These are phyloP conservation scores for Bacidia rubella DNA, from an alignment of 495 filamentous ascomycete genomes.

Conservation along the genomic window DNA sequence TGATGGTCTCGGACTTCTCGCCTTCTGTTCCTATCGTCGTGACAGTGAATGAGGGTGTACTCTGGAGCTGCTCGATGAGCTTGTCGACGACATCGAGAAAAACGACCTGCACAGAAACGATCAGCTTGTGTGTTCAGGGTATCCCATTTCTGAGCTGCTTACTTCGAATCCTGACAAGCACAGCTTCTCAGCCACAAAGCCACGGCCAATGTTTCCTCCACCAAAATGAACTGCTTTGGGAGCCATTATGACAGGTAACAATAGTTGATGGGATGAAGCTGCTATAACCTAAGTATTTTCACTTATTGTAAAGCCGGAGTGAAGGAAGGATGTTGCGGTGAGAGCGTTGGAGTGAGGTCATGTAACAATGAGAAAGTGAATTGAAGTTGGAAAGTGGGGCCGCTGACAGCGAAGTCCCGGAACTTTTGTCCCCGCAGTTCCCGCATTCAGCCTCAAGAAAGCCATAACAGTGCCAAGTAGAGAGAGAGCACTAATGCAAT, in stretches of 20 bases:
- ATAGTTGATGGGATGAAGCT: neutral
- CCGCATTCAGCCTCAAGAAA: too few relatives aligned
- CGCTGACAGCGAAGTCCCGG: neutral
- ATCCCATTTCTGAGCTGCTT: neutral
- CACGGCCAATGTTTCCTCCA: slow-evolving; percentile 77
- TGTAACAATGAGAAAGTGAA: neutral
- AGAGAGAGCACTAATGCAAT: too few relatives aligned
- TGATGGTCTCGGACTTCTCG: slow-evolving; percentile 67
- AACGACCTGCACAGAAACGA: slow-evolving; percentile 45
- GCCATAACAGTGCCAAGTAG: too few relatives aligned
- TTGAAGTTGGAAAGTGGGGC: slow-evolving; percentile 1
- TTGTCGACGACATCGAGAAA: slow-evolving; percentile 85
- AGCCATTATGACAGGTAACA: slow-evolving; percentile 31
- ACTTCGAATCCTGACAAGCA: slow-evolving; percentile 47
- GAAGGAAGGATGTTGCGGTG: too few relatives aligned
- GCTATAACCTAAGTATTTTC: neutral
- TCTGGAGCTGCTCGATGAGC: slow-evolving; percentile 64
- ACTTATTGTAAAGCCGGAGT: too few relatives aligned
- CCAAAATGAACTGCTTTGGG: slow-evolving; percentile 90
- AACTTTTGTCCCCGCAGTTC: neutral
- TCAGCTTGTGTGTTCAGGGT: neutral
- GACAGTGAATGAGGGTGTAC: slow-evolving; percentile 65
- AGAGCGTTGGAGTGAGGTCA: neutral
- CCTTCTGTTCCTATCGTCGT: slow-evolving; percentile 84
- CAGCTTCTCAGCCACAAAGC: slow-evolving; percentile 61